Percentiles rank a stretch among this genome's conserved stretches.
phyloP scores from a whole-genome alignment of 129 eudicot species.

The Saussurea involucrata region DNA sequence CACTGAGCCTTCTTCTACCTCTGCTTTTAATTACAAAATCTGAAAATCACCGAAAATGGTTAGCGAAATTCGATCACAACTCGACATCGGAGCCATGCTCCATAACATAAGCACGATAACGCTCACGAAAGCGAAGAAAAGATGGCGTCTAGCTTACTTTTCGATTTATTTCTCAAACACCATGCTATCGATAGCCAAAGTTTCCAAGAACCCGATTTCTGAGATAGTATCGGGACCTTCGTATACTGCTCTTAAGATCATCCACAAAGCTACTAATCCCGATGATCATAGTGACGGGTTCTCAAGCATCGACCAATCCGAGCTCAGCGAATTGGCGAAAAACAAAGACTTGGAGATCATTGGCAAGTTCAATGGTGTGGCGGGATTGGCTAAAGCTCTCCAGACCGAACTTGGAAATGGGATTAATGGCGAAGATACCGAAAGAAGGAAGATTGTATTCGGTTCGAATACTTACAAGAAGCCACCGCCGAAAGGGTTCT shows the following conservation, averaged over 20 bases:
- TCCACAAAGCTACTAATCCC: background rate
- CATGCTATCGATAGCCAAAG: constrained; percentile 37
- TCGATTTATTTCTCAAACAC: constrained; percentile 47
- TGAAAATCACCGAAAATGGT: constrained; percentile 17
- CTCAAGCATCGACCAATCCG: constrained; percentile 28
- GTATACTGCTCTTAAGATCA: constrained; percentile 42
- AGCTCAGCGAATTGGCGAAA: constrained; percentile 49
- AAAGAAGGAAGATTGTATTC: constrained; percentile 22
- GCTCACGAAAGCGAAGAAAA: constrained; percentile 49
- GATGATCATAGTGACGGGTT: constrained; percentile 10
- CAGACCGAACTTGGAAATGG: constrained; percentile 42
- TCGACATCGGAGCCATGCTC: constrained; percentile 30
- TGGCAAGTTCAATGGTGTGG: constrained; percentile 32
- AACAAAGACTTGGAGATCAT: constrained; percentile 42
- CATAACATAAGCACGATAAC: constrained; percentile 41
- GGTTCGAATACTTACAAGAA: constrained; percentile 64
- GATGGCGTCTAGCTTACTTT: constrained; percentile 67
- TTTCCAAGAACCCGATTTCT: constrained; percentile 22
- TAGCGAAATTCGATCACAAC: background rate
- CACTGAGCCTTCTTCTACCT: background rate
- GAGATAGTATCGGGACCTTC: constrained; percentile 25
- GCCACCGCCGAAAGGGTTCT: constrained; percentile 58
- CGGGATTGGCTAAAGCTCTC: constrained; percentile 48
- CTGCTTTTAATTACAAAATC: background rate
- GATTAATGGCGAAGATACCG: constrained; percentile 30